Conservation (phyloP, 805 yeast species). For the Danielia oregonensis region DNA sequence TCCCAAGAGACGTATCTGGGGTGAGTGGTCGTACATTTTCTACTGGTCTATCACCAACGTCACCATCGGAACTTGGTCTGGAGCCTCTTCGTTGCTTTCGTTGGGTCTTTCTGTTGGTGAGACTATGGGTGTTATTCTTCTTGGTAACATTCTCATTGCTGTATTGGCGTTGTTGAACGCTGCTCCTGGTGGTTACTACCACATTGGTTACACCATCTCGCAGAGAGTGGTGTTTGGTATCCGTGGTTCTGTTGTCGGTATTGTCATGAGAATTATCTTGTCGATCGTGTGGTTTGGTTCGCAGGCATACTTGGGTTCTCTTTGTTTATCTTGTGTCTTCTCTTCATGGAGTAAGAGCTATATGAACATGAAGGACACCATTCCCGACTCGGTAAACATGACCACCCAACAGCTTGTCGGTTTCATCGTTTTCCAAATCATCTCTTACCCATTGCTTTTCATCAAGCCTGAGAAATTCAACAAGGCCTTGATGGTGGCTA, state of each 20-base stretch:
- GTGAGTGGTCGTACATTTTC: constrained; percentile 35
- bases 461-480: constrained; percentile 43
- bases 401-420: constrained; percentile 41
- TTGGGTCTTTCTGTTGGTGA: constrained; percentile 45
- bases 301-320: constrained; percentile 46
- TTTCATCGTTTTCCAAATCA: constrained; percentile 41
- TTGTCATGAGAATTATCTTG: constrained; percentile 41
- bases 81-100: constrained; percentile 42
- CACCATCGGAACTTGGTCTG: constrained; percentile 38
- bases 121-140: constrained; percentile 40
- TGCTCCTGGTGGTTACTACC: constrained; percentile 47
- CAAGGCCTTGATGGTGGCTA: constrained; percentile 22
- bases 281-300: constrained; percentile 46
- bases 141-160: constrained; percentile 47
- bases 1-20: constrained; percentile 45
- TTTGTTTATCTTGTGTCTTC: constrained; percentile 35
- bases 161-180: constrained; percentile 43
- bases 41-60: constrained; percentile 46
- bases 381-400: constrained; percentile 34
- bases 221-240: constrained; percentile 46
- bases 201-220: constrained; percentile 46
- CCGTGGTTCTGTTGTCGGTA: constrained; percentile 41
- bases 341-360: constrained; percentile 36
- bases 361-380: constrained; percentile 34
- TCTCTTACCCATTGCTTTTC: constrained; percentile 38